Evolutionary conservation across 1,139 yeast genomes (phyloP), one percentile per base, ranked within the genome.

Genomic region (Candida glucosophila): DNA sequence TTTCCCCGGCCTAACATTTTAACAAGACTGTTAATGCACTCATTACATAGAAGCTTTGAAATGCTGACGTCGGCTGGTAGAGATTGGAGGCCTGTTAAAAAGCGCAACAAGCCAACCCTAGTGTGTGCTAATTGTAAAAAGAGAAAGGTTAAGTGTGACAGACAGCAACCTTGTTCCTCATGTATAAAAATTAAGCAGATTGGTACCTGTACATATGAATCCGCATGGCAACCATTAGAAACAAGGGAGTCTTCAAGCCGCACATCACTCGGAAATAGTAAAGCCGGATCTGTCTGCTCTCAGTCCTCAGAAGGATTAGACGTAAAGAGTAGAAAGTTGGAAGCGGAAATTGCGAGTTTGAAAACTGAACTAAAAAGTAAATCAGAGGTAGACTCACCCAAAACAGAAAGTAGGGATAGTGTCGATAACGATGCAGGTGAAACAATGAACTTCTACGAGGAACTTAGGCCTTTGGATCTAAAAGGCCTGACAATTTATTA

Each of bases 371-470:
- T n/a, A n/a, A n/a, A n/a, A n/a, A n/a, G n/a, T n/a, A n/a, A n/a
- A n/a, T n/a, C n/a, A n/a, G n/a, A n/a, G n/a, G n/a, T n/a, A n/a
- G n/a, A n/a, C n/a, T n/a, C n/a, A n/a, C n/a, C n/a, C n/a, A n/a
- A n/a, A n/a, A n/a, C n/a, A n/a, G n/a, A n/a, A n/a, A n/a, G n/a
- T n/a, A n/a, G n/a, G n/a, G n/a, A n/a, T n/a, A n/a, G n/a, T n/a
- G n/a, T n/a, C n/a, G n/a, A 44, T 30, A 39, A 35, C 12, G 35
- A 37, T 18, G 40, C 37, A 2, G 34, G 41, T 5, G 58, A 52
- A 23, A 44, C 49, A 1, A 56, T 67, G 22, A 57, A 64, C 32
- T 61, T 68, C 29, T 65, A 52, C 39, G 63, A 55, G 17, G 60
- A 60, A 5, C 63, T 58, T 33, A 43, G 60, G 6, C 54, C 73